Percentiles rank a stretch among this genome's conserved stretches.
Evolutionary conservation across 169 alveolate genomes (phyloP).

Genomic region (Fabrea salina): DNA sequence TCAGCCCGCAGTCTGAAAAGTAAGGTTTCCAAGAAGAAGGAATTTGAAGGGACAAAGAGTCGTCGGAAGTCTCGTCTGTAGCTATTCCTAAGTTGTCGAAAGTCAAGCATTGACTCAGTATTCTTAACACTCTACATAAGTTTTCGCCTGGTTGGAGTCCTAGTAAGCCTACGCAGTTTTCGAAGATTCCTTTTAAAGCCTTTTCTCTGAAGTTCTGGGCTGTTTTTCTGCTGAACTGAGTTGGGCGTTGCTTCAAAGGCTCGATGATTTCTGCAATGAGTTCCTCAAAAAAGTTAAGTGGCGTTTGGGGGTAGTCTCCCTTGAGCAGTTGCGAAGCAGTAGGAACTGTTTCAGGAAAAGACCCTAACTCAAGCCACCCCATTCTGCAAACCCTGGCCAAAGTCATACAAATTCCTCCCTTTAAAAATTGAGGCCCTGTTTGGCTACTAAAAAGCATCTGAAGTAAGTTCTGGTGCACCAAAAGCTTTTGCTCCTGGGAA

Average conservation of each 20-base stretch:
- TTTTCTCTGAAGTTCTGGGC: slow-evolving; percentile 1
- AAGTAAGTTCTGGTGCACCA: neutral
- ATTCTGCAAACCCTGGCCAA: neutral
- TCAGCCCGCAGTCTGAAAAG: neutral
- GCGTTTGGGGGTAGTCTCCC: neutral
- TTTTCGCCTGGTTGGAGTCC: no score
- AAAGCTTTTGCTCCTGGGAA: no score
- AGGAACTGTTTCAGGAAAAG: neutral
- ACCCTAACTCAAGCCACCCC: slow-evolving; percentile 11
- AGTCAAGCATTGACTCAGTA: neutral
- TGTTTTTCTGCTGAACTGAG: neutral
- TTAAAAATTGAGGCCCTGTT: neutral
- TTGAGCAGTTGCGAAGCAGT: neutral
- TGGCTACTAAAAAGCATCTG: neutral
- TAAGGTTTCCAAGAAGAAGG: neutral
- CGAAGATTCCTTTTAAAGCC: neutral
- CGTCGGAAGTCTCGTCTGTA: slow-evolving; percentile 18
- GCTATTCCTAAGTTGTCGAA: slow-evolving; percentile 8
- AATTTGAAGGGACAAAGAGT: neutral
- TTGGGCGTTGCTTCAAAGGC: slow-evolving; percentile 13
- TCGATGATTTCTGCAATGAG: slow-evolving; percentile 9
- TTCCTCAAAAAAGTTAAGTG: slow-evolving; percentile 14
- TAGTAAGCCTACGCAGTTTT: no score
- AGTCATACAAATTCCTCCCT: neutral
- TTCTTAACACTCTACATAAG: no score